A percentile compares a stretch with the other conserved stretches of the same genome.
These are phyloP conservation scores for Cajanus cajan DNA, from an alignment of 306 rosid species.

Conservation along the genomic window DNA sequence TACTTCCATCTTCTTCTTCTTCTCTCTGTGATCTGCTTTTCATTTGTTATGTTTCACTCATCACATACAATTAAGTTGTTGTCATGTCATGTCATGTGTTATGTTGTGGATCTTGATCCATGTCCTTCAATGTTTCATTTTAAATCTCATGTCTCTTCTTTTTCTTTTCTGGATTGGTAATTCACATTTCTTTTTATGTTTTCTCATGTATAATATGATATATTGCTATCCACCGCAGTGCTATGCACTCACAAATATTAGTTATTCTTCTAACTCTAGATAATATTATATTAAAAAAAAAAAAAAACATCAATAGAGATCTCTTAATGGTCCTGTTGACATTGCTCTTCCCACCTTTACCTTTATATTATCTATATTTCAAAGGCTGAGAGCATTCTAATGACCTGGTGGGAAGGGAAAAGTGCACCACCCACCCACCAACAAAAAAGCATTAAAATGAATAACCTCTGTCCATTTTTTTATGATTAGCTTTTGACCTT, in stretches of 20 bases:
- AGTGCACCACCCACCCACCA: neutral
- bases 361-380: neutral
- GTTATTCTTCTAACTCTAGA: no score
- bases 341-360: neutral
- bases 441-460: neutral
- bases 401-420: neutral
- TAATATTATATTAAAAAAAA: no score
- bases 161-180: neutral
- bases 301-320: conserved; percentile 11
- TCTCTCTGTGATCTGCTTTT: neutral
- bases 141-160: neutral
- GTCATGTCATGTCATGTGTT: neutral
- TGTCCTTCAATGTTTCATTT: neutral
- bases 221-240: neutral
- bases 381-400: neutral
- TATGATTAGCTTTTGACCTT: neutral
- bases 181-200: neutral
- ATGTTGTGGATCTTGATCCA: conserved; percentile 33
- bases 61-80: neutral
- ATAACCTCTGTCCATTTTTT: neutral
- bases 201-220: neutral
- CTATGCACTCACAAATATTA: no score
- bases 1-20: neutral
- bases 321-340: neutral
- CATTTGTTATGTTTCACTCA: neutral